Conservation (phyloP, 192 early-diverging fungal genomes). For the Coemansia furcata region DNA sequence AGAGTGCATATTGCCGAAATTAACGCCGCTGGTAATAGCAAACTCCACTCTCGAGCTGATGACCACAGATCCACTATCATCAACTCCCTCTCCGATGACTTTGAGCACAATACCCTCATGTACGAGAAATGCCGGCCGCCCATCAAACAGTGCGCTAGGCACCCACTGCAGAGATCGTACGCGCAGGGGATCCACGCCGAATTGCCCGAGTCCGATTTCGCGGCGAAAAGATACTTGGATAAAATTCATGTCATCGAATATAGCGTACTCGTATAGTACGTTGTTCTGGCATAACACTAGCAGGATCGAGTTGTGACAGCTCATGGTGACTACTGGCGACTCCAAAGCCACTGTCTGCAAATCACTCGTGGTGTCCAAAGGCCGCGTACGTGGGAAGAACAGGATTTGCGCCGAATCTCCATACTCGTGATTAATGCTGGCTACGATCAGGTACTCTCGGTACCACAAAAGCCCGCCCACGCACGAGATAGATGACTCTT, state of each 20-base stretch:
- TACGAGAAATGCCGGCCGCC: constrained; percentile 31
- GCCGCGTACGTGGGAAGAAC: constrained; percentile 31
- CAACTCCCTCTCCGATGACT: constrained; percentile 10
- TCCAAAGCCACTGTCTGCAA: constrained; percentile 22
- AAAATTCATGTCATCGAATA: constrained; percentile 29
- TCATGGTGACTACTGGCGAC: constrained; percentile 19
- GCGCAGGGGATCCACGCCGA: constrained; percentile 7
- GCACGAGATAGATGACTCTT: constrained; percentile 35
- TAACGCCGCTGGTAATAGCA: constrained; percentile 36
- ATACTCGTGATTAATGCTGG: constrained; percentile 24
- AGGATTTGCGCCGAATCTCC: constrained; percentile 14
- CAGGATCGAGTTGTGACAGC: constrained; percentile 29
- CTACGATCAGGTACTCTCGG: constrained; percentile 33
- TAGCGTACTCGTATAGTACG: constrained; percentile 25
- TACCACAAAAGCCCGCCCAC: constrained; percentile 48
- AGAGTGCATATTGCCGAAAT: constrained; percentile 54
- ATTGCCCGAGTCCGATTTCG: constrained; percentile 5
- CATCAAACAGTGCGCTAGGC: constrained; percentile 41
- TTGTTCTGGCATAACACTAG: constrained; percentile 21
- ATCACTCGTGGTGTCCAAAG: constrained; percentile 27
- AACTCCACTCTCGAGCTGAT: constrained; percentile 23
- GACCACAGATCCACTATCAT: neutral
- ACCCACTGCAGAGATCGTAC: constrained; percentile 50
- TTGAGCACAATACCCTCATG: constrained; percentile 35
- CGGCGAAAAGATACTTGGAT: constrained; percentile 27